phyloP scores from a whole-genome alignment of 169 alveolate genomes.

The Plasmodium gonderi region DNA sequence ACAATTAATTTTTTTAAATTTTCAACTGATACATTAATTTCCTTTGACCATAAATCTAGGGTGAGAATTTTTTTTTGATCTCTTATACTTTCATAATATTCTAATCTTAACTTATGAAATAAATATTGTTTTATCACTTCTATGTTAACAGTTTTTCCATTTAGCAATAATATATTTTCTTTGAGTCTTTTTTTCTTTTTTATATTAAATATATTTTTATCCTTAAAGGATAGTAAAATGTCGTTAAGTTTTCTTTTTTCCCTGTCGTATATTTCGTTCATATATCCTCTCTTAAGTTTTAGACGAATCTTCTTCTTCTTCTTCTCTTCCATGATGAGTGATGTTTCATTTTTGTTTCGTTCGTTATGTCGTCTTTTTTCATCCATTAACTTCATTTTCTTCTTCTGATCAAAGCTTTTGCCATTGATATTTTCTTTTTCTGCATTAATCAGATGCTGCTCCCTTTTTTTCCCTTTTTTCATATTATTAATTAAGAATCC shows the following conservation, averaged over 20 bases:
- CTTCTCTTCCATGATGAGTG: neutral
- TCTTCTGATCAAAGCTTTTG: neutral
- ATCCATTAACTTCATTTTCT: neutral
- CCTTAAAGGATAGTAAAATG: constrained; percentile 19
- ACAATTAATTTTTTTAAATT: constrained; percentile 60
- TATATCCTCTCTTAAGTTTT: constrained; percentile 49
- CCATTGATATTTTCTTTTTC: neutral
- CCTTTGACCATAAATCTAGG: constrained; percentile 70
- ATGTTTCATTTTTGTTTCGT: neutral
- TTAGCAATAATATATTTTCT: constrained; percentile 52
- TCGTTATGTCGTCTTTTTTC: neutral
- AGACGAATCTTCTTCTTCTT: constrained; percentile 15
- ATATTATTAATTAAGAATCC: neutral
- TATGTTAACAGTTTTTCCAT: constrained; percentile 48
- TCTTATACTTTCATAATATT: constrained; percentile 69
- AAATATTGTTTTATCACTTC: constrained; percentile 54
- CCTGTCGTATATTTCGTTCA: constrained; percentile 55
- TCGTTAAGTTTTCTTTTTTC: constrained; percentile 37
- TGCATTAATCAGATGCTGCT: neutral
- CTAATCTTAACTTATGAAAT: constrained; percentile 64
- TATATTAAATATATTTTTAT: constrained; percentile 44
- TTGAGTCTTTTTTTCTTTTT: constrained; percentile 11
- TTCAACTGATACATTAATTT: constrained; percentile 62
- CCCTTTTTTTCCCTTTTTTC: neutral
- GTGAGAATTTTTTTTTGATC: constrained; percentile 65